Evolutionary conservation across 495 filamentous ascomycete species (phyloP).

Genomic region (Trichoderma asperelloides): DNA sequence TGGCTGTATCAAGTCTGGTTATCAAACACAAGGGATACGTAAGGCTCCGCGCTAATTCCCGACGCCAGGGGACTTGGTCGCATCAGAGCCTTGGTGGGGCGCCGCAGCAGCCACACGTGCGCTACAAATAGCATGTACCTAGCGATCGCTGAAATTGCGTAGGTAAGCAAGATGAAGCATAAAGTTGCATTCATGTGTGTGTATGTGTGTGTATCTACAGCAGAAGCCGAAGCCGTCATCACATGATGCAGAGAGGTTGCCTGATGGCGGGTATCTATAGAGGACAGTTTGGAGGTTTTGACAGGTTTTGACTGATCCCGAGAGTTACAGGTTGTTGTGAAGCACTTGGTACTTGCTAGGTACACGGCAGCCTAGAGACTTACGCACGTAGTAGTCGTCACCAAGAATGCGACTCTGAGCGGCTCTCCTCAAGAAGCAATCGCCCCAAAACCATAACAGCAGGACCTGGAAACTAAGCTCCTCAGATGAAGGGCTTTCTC

Average conservation of each 20-base stretch:
- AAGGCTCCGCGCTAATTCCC: neutral
- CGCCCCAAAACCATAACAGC: no score
- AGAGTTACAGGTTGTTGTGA: no score
- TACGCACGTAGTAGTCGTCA: no score
- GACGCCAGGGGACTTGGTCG: neutral
- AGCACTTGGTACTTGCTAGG: no score
- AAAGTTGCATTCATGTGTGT: neutral
- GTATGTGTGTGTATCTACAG: neutral
- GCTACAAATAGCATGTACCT: neutral
- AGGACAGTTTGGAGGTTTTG: no score
- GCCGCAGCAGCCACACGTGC: conserved; percentile 4
- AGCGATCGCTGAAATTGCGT: neutral
- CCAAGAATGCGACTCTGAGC: no score
- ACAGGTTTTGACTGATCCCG: no score
- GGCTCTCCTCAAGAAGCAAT: no score
- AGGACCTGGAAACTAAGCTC: no score
- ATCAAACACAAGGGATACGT: conserved; percentile 5
- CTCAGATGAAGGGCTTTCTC: no score
- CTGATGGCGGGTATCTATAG: no score
- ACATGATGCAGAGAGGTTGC: neutral
- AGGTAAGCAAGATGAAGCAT: neutral
- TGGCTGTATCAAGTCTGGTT: neutral
- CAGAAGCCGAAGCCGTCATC: neutral
- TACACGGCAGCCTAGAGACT: no score
- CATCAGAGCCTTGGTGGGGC: conserved; percentile 1